Conservation (phyloP, 371 early-diverging fungal species). For the Rhizomucor miehei region DNA sequence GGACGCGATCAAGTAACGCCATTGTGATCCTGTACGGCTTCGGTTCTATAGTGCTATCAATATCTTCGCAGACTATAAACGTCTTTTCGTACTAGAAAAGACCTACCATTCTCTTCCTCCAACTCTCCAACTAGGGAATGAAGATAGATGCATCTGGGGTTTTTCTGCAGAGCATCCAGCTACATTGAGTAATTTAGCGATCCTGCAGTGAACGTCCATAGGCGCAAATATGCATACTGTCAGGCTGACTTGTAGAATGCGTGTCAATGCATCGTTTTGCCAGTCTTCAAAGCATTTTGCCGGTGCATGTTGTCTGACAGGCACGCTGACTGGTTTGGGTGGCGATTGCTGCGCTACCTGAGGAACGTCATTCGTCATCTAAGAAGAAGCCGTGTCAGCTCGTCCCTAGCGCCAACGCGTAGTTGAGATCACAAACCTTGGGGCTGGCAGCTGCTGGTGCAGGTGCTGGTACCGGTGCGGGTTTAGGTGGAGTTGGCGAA, state of each 20-base stretch:
- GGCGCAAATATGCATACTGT: slow-evolving; percentile 47
- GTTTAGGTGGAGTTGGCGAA: slow-evolving; percentile 2
- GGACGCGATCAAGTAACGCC: slow-evolving; percentile 65
- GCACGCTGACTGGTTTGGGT: slow-evolving; percentile 8
- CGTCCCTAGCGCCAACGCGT: too few species aligned
- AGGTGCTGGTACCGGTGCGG: slow-evolving; percentile 3
- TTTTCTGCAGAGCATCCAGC: slow-evolving; percentile 28
- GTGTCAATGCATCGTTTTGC: slow-evolving; percentile 81
- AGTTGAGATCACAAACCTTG: not conserved
- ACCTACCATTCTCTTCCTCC: slow-evolving; percentile 37
- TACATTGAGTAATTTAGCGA: slow-evolving; percentile 8
- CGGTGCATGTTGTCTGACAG: slow-evolving; percentile 19
- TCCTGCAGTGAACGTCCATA: not conserved
- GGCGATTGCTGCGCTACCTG: not conserved
- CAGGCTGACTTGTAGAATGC: slow-evolving; percentile 80
- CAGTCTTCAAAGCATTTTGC: slow-evolving; percentile 77
- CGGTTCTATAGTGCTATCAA: slow-evolving; percentile 15
- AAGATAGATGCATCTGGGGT: slow-evolving; percentile 38
- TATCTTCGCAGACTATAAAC: not conserved
- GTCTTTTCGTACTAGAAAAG: not conserved
- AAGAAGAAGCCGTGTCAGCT: too few species aligned
- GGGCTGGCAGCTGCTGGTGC: not conserved
- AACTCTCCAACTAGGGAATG: slow-evolving; percentile 33
- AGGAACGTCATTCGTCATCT: not conserved
- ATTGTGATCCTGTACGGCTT: slow-evolving; percentile 50